Evolutionary conservation across 805 yeast species (phyloP), one percentile per base, ranked within the genome.

Genomic region (Citeromyces matritensis): DNA sequence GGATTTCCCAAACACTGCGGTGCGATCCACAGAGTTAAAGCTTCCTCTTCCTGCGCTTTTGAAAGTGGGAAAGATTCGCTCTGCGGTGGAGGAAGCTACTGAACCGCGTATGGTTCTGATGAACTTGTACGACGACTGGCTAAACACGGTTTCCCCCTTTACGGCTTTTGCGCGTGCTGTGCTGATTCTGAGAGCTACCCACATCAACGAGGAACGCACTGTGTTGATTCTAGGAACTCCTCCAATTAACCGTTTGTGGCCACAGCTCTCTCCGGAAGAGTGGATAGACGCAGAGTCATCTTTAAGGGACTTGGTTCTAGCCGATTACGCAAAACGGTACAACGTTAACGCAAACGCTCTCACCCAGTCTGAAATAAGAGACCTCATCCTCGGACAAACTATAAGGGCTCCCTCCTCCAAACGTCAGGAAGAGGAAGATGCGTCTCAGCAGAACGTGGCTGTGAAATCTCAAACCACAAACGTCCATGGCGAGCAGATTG

Each of bases 401-500:
- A 77, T 91, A 35, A 71, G 73, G 42, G 94, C 94, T 0, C 95
- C 97, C 9, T 82, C 95, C 0, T 77, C 71, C 14, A 71, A 78
- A 43, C 66, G 95, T 43, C 95, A 86, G 52, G 51, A 50, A 23
- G 53, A 57, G 30, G 57, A 47, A 19, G 57, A 51, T 9, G 55
- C 55, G 12, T 60, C 59, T 9, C 63, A 64, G 35, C 77, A 79
- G 39, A 55, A 76, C 23, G 70, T 85, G 1, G 91, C 94, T 0
- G 65, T 77, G 42, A 85, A 83, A 42, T 74, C 94, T 1, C 78
- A 75, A 35, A 80, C 94, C 0, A 74, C 75, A 15, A 91, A 84
- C 47, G 94, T 82, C 2, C 96, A 86, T 45, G 99, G 99, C 23
- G 98, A 91, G 47, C 93, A 86, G 43, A 88, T 91, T 44, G 78